Evolutionary conservation across 768 basidiomycete genomes (phyloP).

Genomic region (Tricholoma sp.): DNA sequence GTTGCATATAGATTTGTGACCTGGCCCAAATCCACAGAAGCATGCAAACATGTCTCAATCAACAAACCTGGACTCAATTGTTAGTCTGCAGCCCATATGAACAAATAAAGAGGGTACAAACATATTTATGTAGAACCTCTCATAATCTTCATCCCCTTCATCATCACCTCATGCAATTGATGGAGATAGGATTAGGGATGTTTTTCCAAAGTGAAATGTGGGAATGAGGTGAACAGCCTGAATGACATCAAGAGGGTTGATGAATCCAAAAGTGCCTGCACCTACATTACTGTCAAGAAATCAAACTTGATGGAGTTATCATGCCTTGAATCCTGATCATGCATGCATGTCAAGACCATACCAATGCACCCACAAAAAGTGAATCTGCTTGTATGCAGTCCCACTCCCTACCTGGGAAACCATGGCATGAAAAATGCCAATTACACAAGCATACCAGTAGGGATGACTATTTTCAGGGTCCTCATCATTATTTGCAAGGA

Average conservation of each 20-base stretch:
- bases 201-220: not conserved
- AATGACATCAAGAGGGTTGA: conserved; percentile 38
- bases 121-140: not conserved
- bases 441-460: conserved; percentile 29
- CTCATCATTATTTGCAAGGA: conserved; percentile 11
- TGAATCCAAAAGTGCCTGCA: conserved; percentile 35
- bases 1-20: not conserved
- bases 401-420: not conserved
- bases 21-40: conserved; percentile 1
- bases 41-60: not conserved
- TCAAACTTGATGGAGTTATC: conserved; percentile 19
- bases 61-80: not conserved
- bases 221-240: conserved; percentile 12
- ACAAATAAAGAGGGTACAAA: not conserved
- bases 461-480: conserved; percentile 17
- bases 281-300: conserved; percentile 21
- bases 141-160: not conserved
- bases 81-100: not conserved
- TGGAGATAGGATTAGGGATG: not conserved
- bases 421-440: conserved; percentile 19
- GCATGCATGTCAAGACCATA: conserved; percentile 6
- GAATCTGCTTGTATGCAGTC: conserved; percentile 7
- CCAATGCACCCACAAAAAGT: conserved; percentile 24
- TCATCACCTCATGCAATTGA: not conserved
- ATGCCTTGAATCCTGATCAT: conserved; percentile 1